A percentile compares a stretch with the other conserved stretches of the same genome.
Evolutionary conservation across 1,139 yeast species (phyloP).

Genomic region (Casaregolazyma suthepensis): DNA sequence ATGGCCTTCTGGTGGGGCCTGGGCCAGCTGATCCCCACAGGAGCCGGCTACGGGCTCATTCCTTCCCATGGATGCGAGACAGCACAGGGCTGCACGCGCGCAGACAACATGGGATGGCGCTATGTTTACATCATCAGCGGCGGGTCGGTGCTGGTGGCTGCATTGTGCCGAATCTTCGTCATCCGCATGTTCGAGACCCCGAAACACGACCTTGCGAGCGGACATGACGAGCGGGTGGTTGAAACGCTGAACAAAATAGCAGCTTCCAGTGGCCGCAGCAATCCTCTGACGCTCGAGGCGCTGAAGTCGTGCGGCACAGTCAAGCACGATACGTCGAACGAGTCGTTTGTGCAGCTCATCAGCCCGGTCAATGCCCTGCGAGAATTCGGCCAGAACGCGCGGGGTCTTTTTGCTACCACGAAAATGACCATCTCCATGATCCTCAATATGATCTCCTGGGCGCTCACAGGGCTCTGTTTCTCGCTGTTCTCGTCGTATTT

Average conservation of each 20-base stretch:
- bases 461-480: slow-evolving; percentile 47
- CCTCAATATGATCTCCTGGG: slow-evolving; percentile 44
- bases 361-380: slow-evolving; percentile 14
- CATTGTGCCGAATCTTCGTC: slow-evolving; percentile 43
- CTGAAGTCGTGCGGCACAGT: slow-evolving; percentile 36
- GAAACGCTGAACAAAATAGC: slow-evolving; percentile 23
- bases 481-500: slow-evolving; percentile 48
- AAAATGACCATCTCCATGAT: slow-evolving; percentile 39
- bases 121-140: slow-evolving; percentile 51
- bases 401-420: slow-evolving; percentile 37
- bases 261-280: slow-evolving; percentile 18
- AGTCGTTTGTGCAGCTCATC: slow-evolving; percentile 12
- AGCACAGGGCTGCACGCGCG: slow-evolving; percentile 40
- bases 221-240: slow-evolving; percentile 46
- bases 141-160: slow-evolving; percentile 46
- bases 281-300: slow-evolving; percentile 35
- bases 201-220: slow-evolving; percentile 47
- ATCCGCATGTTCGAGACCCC: slow-evolving; percentile 52
- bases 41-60: slow-evolving; percentile 54
- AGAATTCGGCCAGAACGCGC: slow-evolving; percentile 16
- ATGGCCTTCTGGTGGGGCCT: slow-evolving; percentile 61
- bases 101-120: slow-evolving; percentile 54
- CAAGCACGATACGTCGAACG: slow-evolving; percentile 13
- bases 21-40: slow-evolving; percentile 51
- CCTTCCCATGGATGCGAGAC: slow-evolving; percentile 43